These are phyloP conservation scores for Trichoderma brevicompactum DNA, from an alignment of 2,329 filamentous ascomycete genomes.

Conservation along the genomic window DNA sequence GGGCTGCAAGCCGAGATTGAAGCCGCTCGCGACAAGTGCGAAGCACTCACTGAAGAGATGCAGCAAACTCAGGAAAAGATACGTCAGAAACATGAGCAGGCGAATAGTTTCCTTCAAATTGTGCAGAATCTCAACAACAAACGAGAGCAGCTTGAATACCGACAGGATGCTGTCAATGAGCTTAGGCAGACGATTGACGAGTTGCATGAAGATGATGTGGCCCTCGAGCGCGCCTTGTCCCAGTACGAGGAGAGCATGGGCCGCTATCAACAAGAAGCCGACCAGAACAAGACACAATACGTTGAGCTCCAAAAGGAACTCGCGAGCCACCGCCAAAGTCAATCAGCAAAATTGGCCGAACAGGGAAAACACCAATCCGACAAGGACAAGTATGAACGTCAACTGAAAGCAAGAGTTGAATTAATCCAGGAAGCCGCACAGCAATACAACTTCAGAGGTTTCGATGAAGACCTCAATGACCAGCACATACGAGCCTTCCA, in stretches of 20 bases:
- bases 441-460: constrained; percentile 80
- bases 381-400: constrained; percentile 82
- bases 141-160: constrained; percentile 71
- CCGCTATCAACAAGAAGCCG: constrained; percentile 66
- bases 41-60: constrained; percentile 63
- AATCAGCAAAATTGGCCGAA: constrained; percentile 62
- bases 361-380: constrained; percentile 82
- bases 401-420: constrained; percentile 70
- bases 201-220: constrained; percentile 76
- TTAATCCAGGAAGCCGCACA: constrained; percentile 80
- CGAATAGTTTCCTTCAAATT: constrained; percentile 73
- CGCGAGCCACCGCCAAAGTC: constrained; percentile 48
- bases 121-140: constrained; percentile 78
- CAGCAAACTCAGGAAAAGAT: constrained; percentile 61
- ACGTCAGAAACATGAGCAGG: constrained; percentile 71
- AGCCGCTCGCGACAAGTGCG: constrained; percentile 60
- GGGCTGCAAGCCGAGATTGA: constrained; percentile 71
- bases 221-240: constrained; percentile 71
- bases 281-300: constrained; percentile 67
- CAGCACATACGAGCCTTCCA: constrained; percentile 76
- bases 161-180: constrained; percentile 71
- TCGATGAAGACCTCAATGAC: constrained; percentile 77
- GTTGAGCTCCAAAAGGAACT: constrained; percentile 62
- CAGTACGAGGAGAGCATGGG: constrained; percentile 78
- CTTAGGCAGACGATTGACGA: constrained; percentile 75